Evolutionary conservation across 1,139 yeast species (phyloP).

Genomic region (Kodamaea sp.): DNA sequence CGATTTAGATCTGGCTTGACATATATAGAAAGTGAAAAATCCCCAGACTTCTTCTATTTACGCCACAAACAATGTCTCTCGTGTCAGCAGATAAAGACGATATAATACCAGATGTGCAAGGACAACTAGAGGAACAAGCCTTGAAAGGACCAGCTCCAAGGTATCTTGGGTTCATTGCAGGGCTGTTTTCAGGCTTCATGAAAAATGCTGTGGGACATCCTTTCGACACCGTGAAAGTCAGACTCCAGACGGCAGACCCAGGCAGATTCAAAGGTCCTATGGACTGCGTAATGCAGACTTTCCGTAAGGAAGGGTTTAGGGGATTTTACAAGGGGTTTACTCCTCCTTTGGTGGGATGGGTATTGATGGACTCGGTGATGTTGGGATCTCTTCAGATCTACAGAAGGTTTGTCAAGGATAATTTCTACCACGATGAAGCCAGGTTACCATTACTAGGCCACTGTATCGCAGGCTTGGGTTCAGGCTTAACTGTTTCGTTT

Average conservation of each 20-base stretch:
- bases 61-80: constrained; percentile 10
- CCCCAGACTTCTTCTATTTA: too few relatives aligned
- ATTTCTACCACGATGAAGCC: constrained; percentile 55
- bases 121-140: not conserved
- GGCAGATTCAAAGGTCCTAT: constrained; percentile 79
- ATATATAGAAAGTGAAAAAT: too few relatives aligned
- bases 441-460: constrained; percentile 75
- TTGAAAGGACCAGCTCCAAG: constrained; percentile 43
- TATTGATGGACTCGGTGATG: constrained; percentile 87
- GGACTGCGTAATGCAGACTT: constrained; percentile 75
- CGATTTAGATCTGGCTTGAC: not conserved
- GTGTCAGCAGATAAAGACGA: constrained; percentile 14
- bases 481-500: constrained; percentile 89
- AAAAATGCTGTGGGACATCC: constrained; percentile 93
- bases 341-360: constrained; percentile 93
- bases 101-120: not conserved
- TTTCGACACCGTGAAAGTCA: constrained; percentile 85
- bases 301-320: constrained; percentile 67
- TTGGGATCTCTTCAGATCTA: constrained; percentile 83
- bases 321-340: constrained; percentile 90
- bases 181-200: constrained; percentile 82
- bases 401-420: constrained; percentile 64
- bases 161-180: constrained; percentile 82
- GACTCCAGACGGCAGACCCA: constrained; percentile 75
- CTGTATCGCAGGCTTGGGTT: constrained; percentile 73